These are phyloP conservation scores for Blastocystis sp. DNA, from an alignment of 352 stramenopile species.

Conservation along the genomic window DNA sequence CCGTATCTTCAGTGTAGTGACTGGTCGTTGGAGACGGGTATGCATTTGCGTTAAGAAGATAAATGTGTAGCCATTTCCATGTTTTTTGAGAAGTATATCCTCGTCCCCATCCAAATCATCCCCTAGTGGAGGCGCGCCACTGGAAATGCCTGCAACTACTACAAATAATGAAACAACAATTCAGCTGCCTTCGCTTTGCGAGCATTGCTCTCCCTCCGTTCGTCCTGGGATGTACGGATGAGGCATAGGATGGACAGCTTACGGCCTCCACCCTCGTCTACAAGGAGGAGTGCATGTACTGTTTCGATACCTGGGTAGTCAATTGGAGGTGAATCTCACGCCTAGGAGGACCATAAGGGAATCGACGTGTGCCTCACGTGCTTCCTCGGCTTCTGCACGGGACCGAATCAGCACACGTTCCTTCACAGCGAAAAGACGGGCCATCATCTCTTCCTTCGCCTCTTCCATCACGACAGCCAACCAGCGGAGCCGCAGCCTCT, in stretches of 20 bases:
- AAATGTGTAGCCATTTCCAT: conserved; percentile 29
- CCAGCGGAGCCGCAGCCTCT: not conserved
- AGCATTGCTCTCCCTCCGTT: not conserved
- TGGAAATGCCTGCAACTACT: not conserved
- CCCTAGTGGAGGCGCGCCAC: conserved; percentile 41
- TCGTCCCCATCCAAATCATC: not conserved
- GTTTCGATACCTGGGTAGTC: conserved; percentile 38
- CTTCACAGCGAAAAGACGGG: conserved; percentile 59
- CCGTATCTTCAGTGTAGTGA: conserved; percentile 54
- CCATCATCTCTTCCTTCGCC: conserved; percentile 52
- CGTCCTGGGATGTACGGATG: not conserved
- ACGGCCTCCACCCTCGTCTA: conserved; percentile 34
- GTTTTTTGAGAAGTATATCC: conserved; percentile 63
- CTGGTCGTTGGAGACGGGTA: conserved; percentile 38
- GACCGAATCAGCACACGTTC: not conserved
- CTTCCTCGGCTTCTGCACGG: conserved; percentile 55
- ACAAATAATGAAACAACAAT: not conserved
- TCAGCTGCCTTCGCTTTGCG: not conserved
- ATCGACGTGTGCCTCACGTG: conserved; percentile 48
- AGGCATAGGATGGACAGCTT: conserved; percentile 1
- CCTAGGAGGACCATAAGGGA: conserved; percentile 17
- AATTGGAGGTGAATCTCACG: not conserved
- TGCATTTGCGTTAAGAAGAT: not conserved
- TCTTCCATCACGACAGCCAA: not conserved
- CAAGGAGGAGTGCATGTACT: conserved; percentile 55